These are phyloP conservation scores for Eragrostis nindensis DNA, from an alignment of 176 grass and related monocot species.

Conservation along the genomic window DNA sequence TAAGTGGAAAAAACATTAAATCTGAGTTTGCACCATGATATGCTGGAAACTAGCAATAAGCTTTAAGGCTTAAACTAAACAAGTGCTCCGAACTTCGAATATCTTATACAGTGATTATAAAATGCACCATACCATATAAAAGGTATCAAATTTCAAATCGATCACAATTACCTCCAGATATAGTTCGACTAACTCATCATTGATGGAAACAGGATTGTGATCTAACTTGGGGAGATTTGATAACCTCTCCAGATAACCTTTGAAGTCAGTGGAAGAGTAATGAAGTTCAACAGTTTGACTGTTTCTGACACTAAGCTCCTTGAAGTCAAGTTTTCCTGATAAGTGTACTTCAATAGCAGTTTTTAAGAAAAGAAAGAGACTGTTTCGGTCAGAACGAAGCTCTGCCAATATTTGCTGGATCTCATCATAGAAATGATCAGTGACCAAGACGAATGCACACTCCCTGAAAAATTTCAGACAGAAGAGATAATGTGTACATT, in stretches of 20 bases:
- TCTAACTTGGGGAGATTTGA: conserved; percentile 68
- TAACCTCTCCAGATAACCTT: conserved; percentile 75
- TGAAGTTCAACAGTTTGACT: conserved; percentile 39
- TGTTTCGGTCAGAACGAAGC: conserved; percentile 68
- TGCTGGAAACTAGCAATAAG: conserved; percentile 22
- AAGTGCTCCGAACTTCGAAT: not conserved
- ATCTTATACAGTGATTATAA: conserved; percentile 29
- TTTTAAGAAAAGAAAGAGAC: conserved; percentile 94
- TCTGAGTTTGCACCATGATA: not conserved
- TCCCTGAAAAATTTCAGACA: conserved; percentile 59
- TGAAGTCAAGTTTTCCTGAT: conserved; percentile 74
- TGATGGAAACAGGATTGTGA: conserved; percentile 67
- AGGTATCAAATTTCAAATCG: conserved; percentile 16
- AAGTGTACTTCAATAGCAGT: conserved; percentile 80
- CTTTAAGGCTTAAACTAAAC: conserved; percentile 11
- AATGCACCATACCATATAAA: conserved; percentile 19
- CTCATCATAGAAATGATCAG: conserved; percentile 76
- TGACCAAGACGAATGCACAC: conserved; percentile 76
- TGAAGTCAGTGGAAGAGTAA: conserved; percentile 51
- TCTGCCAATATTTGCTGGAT: conserved; percentile 67
- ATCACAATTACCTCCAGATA: conserved; percentile 76
- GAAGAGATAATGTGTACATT: conserved; percentile 38
- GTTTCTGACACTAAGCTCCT: conserved; percentile 42
- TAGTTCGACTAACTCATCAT: conserved; percentile 78
- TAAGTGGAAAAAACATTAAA: not conserved